Base-by-base conservation (phyloP, 2,329 filamentous ascomycete species). In the Apiospora koreana region DNA sequence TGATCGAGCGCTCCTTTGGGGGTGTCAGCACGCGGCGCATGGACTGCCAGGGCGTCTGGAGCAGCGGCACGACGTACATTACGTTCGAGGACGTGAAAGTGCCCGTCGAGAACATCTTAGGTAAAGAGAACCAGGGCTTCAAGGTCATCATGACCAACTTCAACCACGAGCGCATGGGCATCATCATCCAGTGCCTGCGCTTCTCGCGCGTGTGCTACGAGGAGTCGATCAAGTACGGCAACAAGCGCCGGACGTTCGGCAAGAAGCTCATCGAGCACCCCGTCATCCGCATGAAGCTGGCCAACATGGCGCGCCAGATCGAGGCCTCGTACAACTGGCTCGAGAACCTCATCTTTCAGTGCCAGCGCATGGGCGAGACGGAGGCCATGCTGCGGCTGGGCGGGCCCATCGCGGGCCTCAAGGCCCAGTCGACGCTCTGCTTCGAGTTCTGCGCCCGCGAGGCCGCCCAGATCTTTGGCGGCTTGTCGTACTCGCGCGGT, bases 131-230 rank as follows among this genome's bases (percentile, higher is more conserved):
- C 87, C 92, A 97, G 81, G 96, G 96, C 48, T 99, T 99, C 90
- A 94, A 95, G 84, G 94, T 97, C 80, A 95, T 99, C 87, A 98
- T 98, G 95, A 98, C 94, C 81, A 98, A 98, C 88, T 98, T 98
- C 87, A 98, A 98, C 89, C 96, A 98, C 87, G 96, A 99, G 86
- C 94, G 96, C 73, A 95, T 99, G 76, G 96, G 96, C 73, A 98
- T 99, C 83, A 95, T 98, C 84, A 98, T 98, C 85, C 96, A 99
- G 84, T 97, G 92, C 78, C 82, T 98, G 74, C 94, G 96, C 78
- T 98, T 99, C 89, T 92, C 93, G 58, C 94, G 96, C 75, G 95
- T 98, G 75, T 98, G 95, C 88, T 97, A 94, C 86, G 95, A 98
- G 81, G 96, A 99, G 84, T 93, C 93, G 31, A 89, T 98, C 82